Evolutionary conservation across 768 basidiomycete species (phyloP).

Genomic region (Psilocybe subaeruginosa): DNA sequence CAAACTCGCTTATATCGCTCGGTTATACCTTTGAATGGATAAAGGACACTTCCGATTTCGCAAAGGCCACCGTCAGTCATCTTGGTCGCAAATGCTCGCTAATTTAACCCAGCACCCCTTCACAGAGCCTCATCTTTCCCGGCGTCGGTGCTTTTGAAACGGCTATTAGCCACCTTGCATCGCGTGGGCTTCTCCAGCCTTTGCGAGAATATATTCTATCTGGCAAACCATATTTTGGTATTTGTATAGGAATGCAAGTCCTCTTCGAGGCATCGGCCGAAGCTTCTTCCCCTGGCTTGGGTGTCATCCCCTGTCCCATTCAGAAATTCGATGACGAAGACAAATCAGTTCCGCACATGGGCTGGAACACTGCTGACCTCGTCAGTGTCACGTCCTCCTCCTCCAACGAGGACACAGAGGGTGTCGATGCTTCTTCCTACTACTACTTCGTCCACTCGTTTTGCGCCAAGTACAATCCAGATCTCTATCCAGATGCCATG

Average conservation of each 20-base stretch:
- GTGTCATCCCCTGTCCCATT: slow-evolving; percentile 82
- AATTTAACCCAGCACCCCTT: slow-evolving; percentile 14
- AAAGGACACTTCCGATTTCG: slow-evolving; percentile 76
- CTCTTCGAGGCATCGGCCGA: slow-evolving; percentile 89
- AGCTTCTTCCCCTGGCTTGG: slow-evolving; percentile 75
- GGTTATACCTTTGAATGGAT: slow-evolving; percentile 94
- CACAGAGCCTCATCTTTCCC: slow-evolving; percentile 92
- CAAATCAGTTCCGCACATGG: slow-evolving; percentile 97
- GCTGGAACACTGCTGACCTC: slow-evolving; percentile 85
- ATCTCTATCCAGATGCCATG: slow-evolving; percentile 54
- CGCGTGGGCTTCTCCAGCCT: slow-evolving; percentile 78
- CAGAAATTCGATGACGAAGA: slow-evolving; percentile 67
- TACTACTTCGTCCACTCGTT: slow-evolving; percentile 99
- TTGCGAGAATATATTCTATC: slow-evolving; percentile 81
- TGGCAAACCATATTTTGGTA: slow-evolving; percentile 94
- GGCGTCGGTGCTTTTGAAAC: slow-evolving; percentile 94
- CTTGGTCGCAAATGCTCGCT: not conserved
- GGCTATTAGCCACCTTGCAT: slow-evolving; percentile 76
- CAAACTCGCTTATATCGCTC: slow-evolving; percentile 84
- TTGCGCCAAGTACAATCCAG: slow-evolving; percentile 75
- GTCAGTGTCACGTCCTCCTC: slow-evolving; percentile 35
- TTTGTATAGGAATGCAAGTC: slow-evolving; percentile 98
- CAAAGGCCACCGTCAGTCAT: slow-evolving; percentile 81
- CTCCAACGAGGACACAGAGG: slow-evolving; percentile 40
- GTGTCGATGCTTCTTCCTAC: slow-evolving; percentile 56